These are phyloP conservation scores for Gonapodya sp. DNA, from an alignment of 192 early-diverging fungal genomes.

Conservation along the genomic window DNA sequence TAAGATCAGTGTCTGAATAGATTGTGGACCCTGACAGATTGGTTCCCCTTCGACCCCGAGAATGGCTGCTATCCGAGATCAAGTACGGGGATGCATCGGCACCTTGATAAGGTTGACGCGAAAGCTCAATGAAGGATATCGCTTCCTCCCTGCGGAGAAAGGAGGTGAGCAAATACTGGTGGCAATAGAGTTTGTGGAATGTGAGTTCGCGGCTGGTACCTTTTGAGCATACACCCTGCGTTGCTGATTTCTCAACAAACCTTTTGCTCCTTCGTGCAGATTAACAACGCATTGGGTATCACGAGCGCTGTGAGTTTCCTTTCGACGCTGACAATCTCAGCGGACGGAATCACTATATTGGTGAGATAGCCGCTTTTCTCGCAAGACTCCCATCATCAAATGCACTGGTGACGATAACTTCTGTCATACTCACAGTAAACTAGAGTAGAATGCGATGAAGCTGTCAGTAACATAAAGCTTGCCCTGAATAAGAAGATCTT, in stretches of 20 bases:
- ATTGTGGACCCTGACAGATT: too few species aligned
- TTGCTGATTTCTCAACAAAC: too few species aligned
- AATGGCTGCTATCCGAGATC: background rate
- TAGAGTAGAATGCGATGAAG: background rate
- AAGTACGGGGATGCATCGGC: background rate
- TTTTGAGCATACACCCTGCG: too few species aligned
- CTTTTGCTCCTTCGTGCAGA: background rate
- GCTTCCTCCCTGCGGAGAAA: background rate
- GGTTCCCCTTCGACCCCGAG: background rate
- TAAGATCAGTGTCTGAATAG: too few species aligned
- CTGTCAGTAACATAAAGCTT: background rate
- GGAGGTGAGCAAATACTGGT: background rate
- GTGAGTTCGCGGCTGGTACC: too few species aligned
- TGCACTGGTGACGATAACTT: background rate
- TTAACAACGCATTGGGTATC: background rate
- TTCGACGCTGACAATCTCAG: background rate
- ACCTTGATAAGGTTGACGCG: background rate
- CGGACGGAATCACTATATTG: background rate
- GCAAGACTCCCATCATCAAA: background rate
- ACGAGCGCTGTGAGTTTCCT: background rate
- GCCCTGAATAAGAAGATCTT: constrained; percentile 3
- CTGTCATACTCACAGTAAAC: background rate
- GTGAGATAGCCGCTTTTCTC: background rate
- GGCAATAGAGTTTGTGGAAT: too few species aligned
- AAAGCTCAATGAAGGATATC: background rate